These are phyloP conservation scores for Isabelozyma rhagii DNA, from an alignment of 805 yeast species.

Conservation along the genomic window DNA sequence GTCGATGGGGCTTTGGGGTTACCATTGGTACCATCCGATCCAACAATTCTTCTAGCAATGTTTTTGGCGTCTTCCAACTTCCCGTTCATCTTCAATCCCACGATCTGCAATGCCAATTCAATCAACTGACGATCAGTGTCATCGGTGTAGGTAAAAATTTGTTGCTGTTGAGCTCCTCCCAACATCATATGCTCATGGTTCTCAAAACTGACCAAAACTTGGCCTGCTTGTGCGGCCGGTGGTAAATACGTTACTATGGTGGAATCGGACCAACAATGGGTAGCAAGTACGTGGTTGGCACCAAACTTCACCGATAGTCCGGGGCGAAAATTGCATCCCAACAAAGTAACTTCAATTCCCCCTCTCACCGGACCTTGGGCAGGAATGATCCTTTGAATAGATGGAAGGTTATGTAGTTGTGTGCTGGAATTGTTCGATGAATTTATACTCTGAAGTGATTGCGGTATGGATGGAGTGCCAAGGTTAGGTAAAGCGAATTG, in stretches of 20 bases:
- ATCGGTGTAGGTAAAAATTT: conserved; percentile 85
- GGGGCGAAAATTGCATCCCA: conserved; percentile 83
- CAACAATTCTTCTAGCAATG: conserved; percentile 88
- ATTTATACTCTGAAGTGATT: not conserved
- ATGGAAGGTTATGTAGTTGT: conserved; percentile 36
- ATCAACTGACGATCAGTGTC: conserved; percentile 94
- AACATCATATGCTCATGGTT: conserved; percentile 38
- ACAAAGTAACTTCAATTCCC: conserved; percentile 89
- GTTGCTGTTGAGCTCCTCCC: conserved; percentile 40
- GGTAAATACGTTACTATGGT: conserved; percentile 93
- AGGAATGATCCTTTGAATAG: conserved; percentile 86
- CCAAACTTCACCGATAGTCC: conserved; percentile 88
- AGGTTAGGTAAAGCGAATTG: not conserved
- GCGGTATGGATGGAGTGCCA: not conserved
- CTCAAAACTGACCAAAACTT: conserved; percentile 83
- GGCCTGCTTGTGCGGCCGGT: conserved; percentile 86
- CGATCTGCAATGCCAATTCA: conserved; percentile 93
- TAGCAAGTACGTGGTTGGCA: conserved; percentile 68
- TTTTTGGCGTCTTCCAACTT: conserved; percentile 91
- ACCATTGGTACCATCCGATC: conserved; percentile 39
- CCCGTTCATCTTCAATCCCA: conserved; percentile 96
- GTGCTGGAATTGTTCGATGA: not conserved
- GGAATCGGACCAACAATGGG: conserved; percentile 94
- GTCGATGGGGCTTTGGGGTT: conserved; percentile 5
- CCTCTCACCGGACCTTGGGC: conserved; percentile 95